Evolutionary conservation across 129 eudicot genomes (phyloP), one percentile per base, ranked within the genome.

Genomic region (Tagetes erecta): DNA sequence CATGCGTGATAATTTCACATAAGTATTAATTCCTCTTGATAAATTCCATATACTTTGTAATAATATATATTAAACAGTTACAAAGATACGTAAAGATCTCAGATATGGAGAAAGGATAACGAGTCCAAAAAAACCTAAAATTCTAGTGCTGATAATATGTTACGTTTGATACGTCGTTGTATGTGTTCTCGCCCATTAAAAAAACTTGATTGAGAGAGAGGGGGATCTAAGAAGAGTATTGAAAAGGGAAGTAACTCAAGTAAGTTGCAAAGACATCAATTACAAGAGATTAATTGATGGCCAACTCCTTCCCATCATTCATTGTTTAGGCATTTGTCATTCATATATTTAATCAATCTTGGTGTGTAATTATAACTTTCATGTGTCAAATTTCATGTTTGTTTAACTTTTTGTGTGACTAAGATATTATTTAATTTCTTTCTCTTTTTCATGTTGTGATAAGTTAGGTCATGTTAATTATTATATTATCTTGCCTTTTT

Each of bases 251-350:
- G 83, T 67, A 68, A 77, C 80, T 55, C 77, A 76, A 83, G 83
- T 67, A 68, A 77, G 81, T 55, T 77, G 88, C 81, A 81, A 87
- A 85, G 81, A 85, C 76, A 27, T 78, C 82, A 82, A 84, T 86
- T 80, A 84, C 60, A 73, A 76, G 35, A 81, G 70, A 63, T 77
- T 76, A 73, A 63, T 77, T 76, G 85, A 87, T 76, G 78, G 76
- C 71, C 77, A 83, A 81, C 80, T 34, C 70, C 60, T 44, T 57
- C 75, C 82, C 78, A 71, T 74, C 89, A 91, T 88, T 91, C 84
- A 86, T 79, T 91, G 86, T 86, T 81, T 78, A 68, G 56, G 71
- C 77, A 75, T 84, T 80, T 80, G 84, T 79, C 83, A 72, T 65
- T 79, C 78, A 79, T 79, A 71, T 79, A 79, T 79, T 79, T 79